Evolutionary conservation across 2,329 filamentous ascomycete genomes (phyloP), one percentile per base, ranked within the genome.

Genomic region (Cryphonectria parasitica): DNA sequence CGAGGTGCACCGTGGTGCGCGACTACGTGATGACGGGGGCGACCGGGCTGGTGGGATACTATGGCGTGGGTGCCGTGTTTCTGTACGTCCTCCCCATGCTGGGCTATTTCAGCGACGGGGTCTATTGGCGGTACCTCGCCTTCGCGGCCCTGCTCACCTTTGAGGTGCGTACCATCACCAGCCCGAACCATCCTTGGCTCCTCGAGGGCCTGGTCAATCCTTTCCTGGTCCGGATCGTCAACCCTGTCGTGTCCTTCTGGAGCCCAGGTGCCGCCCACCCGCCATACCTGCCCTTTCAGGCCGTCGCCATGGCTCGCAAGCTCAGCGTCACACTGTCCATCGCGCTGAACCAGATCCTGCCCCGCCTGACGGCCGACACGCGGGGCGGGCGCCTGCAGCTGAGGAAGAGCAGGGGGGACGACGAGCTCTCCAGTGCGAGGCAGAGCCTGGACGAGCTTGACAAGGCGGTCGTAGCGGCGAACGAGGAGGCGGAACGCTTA

Each of bases 251-350:
- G 52, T 74, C 81, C 6, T 36, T 82, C 52, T 76, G 86, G 17
- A 74, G 78, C 0, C 77, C 78, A 39, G 70, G 82, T 64, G 81
- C 82, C 22, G 75, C 75, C 10, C 86, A 89, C 69, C 83, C 87
- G 3, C 87, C 91, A 3, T 92, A 92, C 74, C 86, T 98, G 4
- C 95, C 95, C 2, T 99, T 96, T 78, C 95, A 99, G 81, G 84
- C 92, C 75, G 87, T 98, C 70, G 82, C 86, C 19, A 87, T 98
- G 8, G 88, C 91, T 7, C 90, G 95, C 72, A 93, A 93, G 78
- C 82, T 93, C 31, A 89, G 90, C 22, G 83, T 98, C 66, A 95
- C 94, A 2, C 81, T 93, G 36, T 95, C 93, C 80, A 93, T 97
- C 74, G 95, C 93, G 66, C 88, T 97, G 70, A 90, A 90, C 7